A percentile compares a stretch with the other conserved stretches of the same genome.
phyloP scores from a whole-genome alignment of 2,329 filamentous ascomycete species.

The Fusarium annulatum region DNA sequence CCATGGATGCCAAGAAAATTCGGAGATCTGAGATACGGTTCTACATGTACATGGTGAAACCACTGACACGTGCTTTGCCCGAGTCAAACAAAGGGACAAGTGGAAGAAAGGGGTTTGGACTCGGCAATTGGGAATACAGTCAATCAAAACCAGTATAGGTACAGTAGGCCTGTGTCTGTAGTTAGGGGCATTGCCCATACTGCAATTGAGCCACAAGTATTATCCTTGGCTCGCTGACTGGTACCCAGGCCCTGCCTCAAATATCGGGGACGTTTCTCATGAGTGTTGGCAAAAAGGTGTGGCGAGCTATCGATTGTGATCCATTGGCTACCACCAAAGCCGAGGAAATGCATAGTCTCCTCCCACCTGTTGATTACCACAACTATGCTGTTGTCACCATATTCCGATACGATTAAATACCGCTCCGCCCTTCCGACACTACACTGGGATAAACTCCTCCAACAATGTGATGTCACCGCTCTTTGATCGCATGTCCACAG shows the following conservation, averaged over 20 bases:
- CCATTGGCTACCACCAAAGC: background rate
- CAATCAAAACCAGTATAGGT: background rate
- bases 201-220: background rate
- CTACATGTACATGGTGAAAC: slow-evolving; percentile 17
- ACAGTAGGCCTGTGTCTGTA: background rate
- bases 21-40: slow-evolving; percentile 10
- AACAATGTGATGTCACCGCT: slow-evolving; percentile 14
- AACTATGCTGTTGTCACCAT: background rate
- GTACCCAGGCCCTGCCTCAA: slow-evolving; percentile 11
- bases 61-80: slow-evolving; percentile 17
- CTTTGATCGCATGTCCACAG: slow-evolving; percentile 2
- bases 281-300: slow-evolving; percentile 4
- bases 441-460: background rate
- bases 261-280: slow-evolving; percentile 25
- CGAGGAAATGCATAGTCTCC: background rate
- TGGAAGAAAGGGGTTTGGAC: background rate
- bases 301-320: slow-evolving; percentile 12
- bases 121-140: background rate
- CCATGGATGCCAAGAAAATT: slow-evolving; percentile 18
- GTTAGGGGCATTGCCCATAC: slow-evolving; percentile 1
- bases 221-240: background rate
- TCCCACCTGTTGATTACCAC: background rate
- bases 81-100: slow-evolving; percentile 3
- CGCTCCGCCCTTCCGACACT: background rate
- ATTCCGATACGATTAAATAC: background rate